Evolutionary conservation across 305 asterid species (phyloP).

Genomic region (Fraxinus angustifolia): DNA sequence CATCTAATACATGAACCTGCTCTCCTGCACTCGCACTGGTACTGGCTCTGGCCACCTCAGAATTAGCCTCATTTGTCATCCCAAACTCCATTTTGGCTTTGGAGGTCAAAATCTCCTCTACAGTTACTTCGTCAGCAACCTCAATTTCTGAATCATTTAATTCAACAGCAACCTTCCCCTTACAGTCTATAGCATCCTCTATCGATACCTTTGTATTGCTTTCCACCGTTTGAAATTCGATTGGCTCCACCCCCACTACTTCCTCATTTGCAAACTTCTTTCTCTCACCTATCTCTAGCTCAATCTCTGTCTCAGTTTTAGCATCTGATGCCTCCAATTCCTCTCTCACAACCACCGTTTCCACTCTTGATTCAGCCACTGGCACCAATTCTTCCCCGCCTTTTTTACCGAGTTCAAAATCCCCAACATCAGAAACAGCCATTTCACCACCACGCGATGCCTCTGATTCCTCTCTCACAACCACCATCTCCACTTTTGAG

Average conservation of each 20-base stretch:
- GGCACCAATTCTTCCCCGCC: conserved; percentile 17
- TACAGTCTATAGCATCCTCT: background rate
- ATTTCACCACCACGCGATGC: conserved; percentile 4
- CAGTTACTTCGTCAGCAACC: conserved; percentile 26
- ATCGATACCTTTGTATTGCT: conserved; percentile 1
- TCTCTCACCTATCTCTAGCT: conserved; percentile 12
- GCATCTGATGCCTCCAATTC: conserved; percentile 17
- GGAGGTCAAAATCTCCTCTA: conserved; percentile 16
- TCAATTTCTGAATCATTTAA: conserved; percentile 29
- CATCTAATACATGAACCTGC: conserved; percentile 26
- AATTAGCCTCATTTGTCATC: conserved; percentile 22
- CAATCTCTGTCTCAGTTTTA: conserved; percentile 21
- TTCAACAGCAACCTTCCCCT: conserved; percentile 16
- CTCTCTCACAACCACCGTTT: background rate
- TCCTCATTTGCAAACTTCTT: conserved; percentile 25
- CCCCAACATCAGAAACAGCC: conserved; percentile 20
- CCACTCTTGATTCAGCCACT: conserved; percentile 9
- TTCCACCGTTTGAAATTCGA: conserved; percentile 21
- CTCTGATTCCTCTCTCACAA: conserved; percentile 20
- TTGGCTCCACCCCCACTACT: conserved; percentile 16
- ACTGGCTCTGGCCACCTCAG: conserved; percentile 4
- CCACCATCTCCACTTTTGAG: background rate
- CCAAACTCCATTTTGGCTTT: conserved; percentile 25
- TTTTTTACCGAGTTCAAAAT: conserved; percentile 12
- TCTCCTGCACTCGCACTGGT: conserved; percentile 26